Conservation (phyloP, 2,329 filamentous ascomycete species). For the Dothideomycetes sp. region DNA sequence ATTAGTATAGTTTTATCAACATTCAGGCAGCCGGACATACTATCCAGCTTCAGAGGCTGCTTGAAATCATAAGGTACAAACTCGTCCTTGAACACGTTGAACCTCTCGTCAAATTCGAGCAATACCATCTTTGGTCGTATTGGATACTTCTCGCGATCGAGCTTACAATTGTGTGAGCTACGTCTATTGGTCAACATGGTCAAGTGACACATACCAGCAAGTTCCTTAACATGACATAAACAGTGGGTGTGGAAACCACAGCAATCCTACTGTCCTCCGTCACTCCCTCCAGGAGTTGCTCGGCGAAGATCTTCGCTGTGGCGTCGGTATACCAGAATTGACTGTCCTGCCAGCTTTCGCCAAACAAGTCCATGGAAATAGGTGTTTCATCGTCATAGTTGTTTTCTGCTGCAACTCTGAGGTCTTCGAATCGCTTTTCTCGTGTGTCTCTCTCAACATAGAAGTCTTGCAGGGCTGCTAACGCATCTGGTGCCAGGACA, state of each 20-base stretch:
- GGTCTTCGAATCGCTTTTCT: constrained; percentile 54
- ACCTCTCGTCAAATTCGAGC: constrained; percentile 65
- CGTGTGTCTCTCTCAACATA: constrained; percentile 60
- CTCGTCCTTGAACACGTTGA: constrained; percentile 63
- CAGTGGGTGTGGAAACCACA: constrained; percentile 64
- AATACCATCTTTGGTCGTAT: constrained; percentile 50
- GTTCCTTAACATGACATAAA: constrained; percentile 67
- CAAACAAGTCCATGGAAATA: constrained; percentile 58
- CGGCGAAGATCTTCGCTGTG: constrained; percentile 54
- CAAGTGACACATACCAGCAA: constrained; percentile 40
- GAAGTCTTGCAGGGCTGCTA: constrained; percentile 63
- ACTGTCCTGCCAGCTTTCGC: constrained; percentile 72
- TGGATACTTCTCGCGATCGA: constrained; percentile 10
- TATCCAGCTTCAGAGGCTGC: constrained; percentile 53
- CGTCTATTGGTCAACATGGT: neutral
- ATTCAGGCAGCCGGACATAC: constrained; percentile 21
- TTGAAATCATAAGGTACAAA: constrained; percentile 67
- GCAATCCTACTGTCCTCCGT: constrained; percentile 50
- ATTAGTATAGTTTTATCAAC: neutral
- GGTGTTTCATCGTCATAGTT: constrained; percentile 29
- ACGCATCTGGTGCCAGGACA: constrained; percentile 53
- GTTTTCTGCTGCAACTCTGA: constrained; percentile 52
- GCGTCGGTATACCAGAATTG: constrained; percentile 73
- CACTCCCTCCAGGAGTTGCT: constrained; percentile 52
- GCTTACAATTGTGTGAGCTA: constrained; percentile 1